Conservation (phyloP, 768 basidiomycete species). For the Fomitopsis pulvina region DNA sequence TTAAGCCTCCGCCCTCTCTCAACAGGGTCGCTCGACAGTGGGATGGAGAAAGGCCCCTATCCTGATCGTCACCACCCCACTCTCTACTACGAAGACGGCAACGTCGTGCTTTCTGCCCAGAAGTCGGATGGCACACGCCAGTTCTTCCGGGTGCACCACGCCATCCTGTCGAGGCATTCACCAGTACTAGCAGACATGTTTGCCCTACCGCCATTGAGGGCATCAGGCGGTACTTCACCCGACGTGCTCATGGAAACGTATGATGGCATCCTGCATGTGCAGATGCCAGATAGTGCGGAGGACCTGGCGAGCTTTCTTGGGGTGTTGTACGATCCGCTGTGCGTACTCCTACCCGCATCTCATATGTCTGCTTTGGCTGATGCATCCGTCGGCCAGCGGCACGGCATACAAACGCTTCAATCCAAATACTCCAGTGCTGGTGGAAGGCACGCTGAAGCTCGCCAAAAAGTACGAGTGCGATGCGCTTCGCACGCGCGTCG, state of each 20-base stretch:
- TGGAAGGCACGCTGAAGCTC: constrained; percentile 26
- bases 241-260: constrained; percentile 17
- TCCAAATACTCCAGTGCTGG: constrained; percentile 26
- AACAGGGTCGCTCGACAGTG: not conserved
- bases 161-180: constrained; percentile 20
- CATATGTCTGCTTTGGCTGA: not conserved
- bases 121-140: constrained; percentile 9
- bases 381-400: constrained; percentile 14
- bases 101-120: constrained; percentile 24
- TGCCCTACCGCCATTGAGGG: constrained; percentile 17
- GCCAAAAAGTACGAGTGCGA: constrained; percentile 32
- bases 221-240: constrained; percentile 6
- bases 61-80: constrained; percentile 16
- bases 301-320: constrained; percentile 21
- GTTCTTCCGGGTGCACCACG: constrained; percentile 23
- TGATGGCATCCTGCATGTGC: constrained; percentile 23
- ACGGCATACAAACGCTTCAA: constrained; percentile 24
- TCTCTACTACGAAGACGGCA: constrained; percentile 28
- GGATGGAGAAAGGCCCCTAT: not conserved
- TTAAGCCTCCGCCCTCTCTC: not conserved
- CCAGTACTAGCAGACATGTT: constrained; percentile 23
- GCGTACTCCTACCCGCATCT: constrained; percentile 7
- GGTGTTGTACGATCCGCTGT: constrained; percentile 24
- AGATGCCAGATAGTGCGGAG: constrained; percentile 24
- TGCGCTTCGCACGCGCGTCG: constrained; percentile 24